Evolutionary conservation across 75 land plant species (phyloP), one percentile per base, ranked within the genome.

Genomic region (Chamaecyparis obtusa): DNA sequence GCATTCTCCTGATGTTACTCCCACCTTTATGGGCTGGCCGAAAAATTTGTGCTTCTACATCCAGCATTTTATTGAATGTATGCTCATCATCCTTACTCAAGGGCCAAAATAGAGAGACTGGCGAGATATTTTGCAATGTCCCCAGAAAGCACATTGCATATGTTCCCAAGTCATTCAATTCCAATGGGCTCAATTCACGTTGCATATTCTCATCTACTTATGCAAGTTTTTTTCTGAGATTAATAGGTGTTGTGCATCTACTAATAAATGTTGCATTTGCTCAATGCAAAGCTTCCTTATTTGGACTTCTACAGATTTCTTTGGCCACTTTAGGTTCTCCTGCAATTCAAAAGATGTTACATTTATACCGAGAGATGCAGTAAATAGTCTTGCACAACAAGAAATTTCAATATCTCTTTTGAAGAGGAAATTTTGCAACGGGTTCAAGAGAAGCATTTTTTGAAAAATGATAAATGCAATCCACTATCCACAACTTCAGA

Each of bases 401-500:
- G 84, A 90, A 97, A 97, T 86, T 94, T 94, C 90, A 95, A 36
- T 64, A 95, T 86, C 88, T 94, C 82, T 91, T 93, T 84, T 94
- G 94, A 57, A 94, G 87, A n/a, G 87, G 89, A 81, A 88, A 90
- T 84, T 86, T 93, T 78, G 88, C 89, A 46, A 93, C 93, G 48
- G 87, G 85, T 89, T 93, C 69, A 91, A 84, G 85, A 55, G 36
- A 9, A 32, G 56, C 2, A 77, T 92, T 86, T 88, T 92, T 93
- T 72, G 91, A 88, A 60, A 96, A 85, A 54, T 92, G 90, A 33
- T 93, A 96, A 41, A 98, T 87, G 41, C 93, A 93, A 80, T 98
- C 99, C 24, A 98, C 48, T 15, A 98, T 86, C 99, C 99, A 98
- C 56, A 79, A 89, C 89, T 88, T 98, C 78, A 96, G 88, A 84